Conservation (phyloP, 2,329 filamentous ascomycete genomes). For the Botrytis byssoidea region DNA sequence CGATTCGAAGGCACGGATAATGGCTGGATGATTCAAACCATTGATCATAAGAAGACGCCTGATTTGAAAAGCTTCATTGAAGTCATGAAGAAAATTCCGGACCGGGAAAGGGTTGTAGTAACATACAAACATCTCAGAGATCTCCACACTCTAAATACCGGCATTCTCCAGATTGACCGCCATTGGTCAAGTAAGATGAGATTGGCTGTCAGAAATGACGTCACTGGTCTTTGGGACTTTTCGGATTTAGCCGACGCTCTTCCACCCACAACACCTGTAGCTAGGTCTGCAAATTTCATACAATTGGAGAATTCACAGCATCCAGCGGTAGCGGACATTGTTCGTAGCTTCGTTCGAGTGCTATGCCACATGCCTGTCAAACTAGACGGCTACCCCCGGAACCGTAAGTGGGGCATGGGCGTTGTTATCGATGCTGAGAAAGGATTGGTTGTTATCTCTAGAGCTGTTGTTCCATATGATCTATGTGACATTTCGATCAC, state of each 20-base stretch:
- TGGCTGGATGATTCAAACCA: slow-evolving; percentile 89
- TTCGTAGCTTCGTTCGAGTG: slow-evolving; percentile 92
- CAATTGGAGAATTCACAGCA: slow-evolving; percentile 85
- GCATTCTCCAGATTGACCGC: slow-evolving; percentile 86
- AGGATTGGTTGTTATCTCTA: slow-evolving; percentile 88
- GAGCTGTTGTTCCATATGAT: slow-evolving; percentile 93
- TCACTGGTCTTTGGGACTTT: slow-evolving; percentile 92
- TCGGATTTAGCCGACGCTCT: slow-evolving; percentile 78
- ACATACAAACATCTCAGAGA: slow-evolving; percentile 95
- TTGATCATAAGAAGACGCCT: slow-evolving; percentile 88
- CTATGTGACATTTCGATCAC: slow-evolving; percentile 95
- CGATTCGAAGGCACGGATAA: slow-evolving; percentile 87
- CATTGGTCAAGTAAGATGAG: slow-evolving; percentile 98
- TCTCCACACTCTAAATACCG: slow-evolving; percentile 89
- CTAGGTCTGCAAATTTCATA: slow-evolving; percentile 84
- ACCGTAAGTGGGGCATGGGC: slow-evolving; percentile 91
- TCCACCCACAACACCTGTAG: slow-evolving; percentile 68
- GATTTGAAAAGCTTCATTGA: slow-evolving; percentile 86
- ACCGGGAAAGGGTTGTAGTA: slow-evolving; percentile 80
- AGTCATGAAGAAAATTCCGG: slow-evolving; percentile 84
- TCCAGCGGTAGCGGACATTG: slow-evolving; percentile 86
- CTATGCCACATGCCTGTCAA: slow-evolving; percentile 93
- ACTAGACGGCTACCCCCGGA: slow-evolving; percentile 95
- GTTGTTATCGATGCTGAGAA: slow-evolving; percentile 97
- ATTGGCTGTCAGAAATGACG: slow-evolving; percentile 85